Base-by-base conservation (phyloP, 2,329 filamentous ascomycete genomes). In the Rosellinia necatrix region DNA sequence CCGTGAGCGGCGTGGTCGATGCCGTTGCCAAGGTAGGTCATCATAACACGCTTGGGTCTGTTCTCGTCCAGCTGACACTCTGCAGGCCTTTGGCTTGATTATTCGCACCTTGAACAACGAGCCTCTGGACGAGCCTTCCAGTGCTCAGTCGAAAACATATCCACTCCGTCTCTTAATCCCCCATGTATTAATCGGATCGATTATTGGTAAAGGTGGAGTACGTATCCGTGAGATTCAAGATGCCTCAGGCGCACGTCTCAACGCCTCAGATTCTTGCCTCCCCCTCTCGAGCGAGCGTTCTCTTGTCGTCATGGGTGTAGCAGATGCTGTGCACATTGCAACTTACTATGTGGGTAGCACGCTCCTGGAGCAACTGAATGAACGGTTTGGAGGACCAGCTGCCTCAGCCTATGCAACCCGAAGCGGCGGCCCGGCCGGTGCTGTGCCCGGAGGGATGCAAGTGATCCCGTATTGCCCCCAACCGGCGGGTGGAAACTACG, bases 331-430 rank as follows among this genome's bases (percentile, higher is more conserved):
- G 44, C 94, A 99, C 76, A 99, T 99, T 74, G 94, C 94, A 44
- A 96, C 94, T 32, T 99, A 97, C 79, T 99, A 99, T 70, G 92
- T 99, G 62, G 93, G 92, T 53, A 96, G 93, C 75, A 99, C 94
- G n/a, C 84, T 99, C 22, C 88, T 96, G 43, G 94, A 99, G 79
- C 94, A 99, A 77, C 82, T 99, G 57, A 97, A 94, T 49, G 94
- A 99, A 73, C 88, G 94, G 37, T 99, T 97, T 66, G 93, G 94
- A 49, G 94, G 94, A 5, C 92, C 94, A 17, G 92, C 92, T 55
- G 93, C 94, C 46, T 99, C 94, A n/a, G 93, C 94, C 25, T 99
- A 99, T 72, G 94, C 94, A 42, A 96, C 93, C 42, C 88, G 94
- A 63, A 96, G 91, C 70, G 94, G 94, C 60, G 92, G 91, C 46